Base-by-base conservation (phyloP, 352 stramenopile species). In the Globisporangium paroecandrum region DNA sequence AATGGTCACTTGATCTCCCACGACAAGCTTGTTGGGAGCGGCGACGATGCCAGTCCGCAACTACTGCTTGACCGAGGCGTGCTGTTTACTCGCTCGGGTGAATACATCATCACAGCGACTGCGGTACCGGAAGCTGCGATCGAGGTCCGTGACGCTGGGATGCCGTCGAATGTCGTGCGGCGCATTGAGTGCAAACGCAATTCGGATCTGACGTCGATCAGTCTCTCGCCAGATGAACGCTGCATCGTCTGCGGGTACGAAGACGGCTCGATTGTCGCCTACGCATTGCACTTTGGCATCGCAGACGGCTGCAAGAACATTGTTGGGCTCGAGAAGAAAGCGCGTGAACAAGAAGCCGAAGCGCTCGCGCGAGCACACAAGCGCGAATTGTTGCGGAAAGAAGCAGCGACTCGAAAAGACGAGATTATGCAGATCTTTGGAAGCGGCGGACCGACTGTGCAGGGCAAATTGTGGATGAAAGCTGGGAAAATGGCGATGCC, bases 201-300 rank as follows among this genome's bases (percentile, higher is more conserved):
- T 4, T 71, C 82, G 7, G 78, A 89, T 22, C 60, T 95, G 8
- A 93, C 84, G 34, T 87, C 79, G 56, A 73, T 95, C 58, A 85
- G 81, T 27, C 76, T 95, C 60, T 89, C 85, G 9, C 84, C 90
- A 68, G 87, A 95, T 54, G 87, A 95, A 54, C 82, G 87, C 20
- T 94, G 87, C 59, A 85, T 95, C 24, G 59, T 95, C 43, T 93
- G 85, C 36, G 87, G 87, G 32, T 94, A 93, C 68, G 83, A 83
- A 32, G 87, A 94, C 72, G 87, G 87, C 32, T 78, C 84, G 51
- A 73, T 95, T 32, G 83, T 94, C 18, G 84, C 85, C 18, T 94
- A 94, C 47, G 87, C 87, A 24, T 73, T 95, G 62, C 87, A 94
- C 70, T 95, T 90, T 60, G 87, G 87, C 36, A 79, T 95, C 62